Conservation (phyloP, 768 basidiomycete species). For the Suillus subalutaceus region DNA sequence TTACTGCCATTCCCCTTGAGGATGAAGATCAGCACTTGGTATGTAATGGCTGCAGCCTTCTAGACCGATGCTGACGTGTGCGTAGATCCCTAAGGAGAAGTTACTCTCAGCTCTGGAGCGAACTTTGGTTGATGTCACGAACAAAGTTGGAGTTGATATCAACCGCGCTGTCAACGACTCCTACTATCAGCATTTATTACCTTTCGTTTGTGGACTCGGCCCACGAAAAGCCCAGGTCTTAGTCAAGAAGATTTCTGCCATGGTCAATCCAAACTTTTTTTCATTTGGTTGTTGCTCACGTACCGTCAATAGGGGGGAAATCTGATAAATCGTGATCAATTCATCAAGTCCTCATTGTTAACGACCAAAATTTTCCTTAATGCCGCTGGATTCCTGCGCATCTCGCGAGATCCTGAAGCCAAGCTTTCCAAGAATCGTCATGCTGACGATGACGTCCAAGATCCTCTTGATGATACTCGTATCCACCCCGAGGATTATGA, state of each 20-base stretch:
- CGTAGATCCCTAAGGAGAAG: constrained; percentile 87
- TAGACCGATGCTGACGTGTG: constrained; percentile 13
- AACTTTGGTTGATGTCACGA: constrained; percentile 86
- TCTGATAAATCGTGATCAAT: constrained; percentile 84
- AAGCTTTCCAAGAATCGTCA: constrained; percentile 63
- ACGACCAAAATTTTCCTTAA: constrained; percentile 92
- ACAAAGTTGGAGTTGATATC: constrained; percentile 94
- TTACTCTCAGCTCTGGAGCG: constrained; percentile 81
- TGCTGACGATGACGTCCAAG: constrained; percentile 69
- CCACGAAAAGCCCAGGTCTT: constrained; percentile 90
- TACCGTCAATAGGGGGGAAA: constrained; percentile 70
- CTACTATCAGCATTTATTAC: constrained; percentile 88
- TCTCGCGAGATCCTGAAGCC: constrained; percentile 70
- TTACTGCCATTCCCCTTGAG: constrained; percentile 81
- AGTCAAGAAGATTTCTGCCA: constrained; percentile 74
- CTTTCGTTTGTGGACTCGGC: constrained; percentile 91
- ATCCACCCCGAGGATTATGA: constrained; percentile 99
- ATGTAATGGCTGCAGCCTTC: constrained; percentile 23
- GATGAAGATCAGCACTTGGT: constrained; percentile 88
- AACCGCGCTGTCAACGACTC: constrained; percentile 88
- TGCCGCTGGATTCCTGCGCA: constrained; percentile 88
- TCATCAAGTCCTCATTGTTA: constrained; percentile 78
- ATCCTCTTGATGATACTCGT: constrained; percentile 93
- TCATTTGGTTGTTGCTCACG: neutral
- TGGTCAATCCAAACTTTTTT: constrained; percentile 51